Conservation (phyloP, 2,329 filamentous ascomycete species). For the Stagonosporopsis tanaceti region DNA sequence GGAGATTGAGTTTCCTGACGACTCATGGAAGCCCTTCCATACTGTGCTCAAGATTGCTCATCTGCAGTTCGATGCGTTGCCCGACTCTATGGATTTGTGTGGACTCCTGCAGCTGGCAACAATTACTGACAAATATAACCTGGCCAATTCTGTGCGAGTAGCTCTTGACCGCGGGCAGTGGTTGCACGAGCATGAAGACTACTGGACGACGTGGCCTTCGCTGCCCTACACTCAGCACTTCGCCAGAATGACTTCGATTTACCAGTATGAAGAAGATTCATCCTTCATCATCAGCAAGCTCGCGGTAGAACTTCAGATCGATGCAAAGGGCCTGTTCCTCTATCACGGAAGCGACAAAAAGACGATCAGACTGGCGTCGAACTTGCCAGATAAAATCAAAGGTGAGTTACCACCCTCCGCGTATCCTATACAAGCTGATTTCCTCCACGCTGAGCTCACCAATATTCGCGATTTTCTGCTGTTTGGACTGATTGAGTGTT, state of each 20-base stretch:
- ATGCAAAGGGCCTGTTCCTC: background rate
- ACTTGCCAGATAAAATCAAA: background rate
- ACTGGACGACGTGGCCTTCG: background rate
- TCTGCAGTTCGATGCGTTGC: background rate
- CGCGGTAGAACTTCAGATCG: background rate
- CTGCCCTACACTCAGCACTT: background rate
- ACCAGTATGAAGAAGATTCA: background rate
- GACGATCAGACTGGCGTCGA: background rate
- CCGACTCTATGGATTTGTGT: no score
- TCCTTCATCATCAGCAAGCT: background rate
- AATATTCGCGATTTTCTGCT: background rate
- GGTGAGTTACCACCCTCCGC: background rate
- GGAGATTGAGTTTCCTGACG: slow-evolving; percentile 15
- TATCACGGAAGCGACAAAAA: background rate
- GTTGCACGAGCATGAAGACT: background rate
- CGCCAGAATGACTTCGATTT: background rate
- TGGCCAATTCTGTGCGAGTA: background rate
- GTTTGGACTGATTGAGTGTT: no score
- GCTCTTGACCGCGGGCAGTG: background rate
- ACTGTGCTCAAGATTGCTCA: slow-evolving; percentile 12
- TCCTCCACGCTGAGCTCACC: background rate
- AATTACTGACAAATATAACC: slow-evolving; percentile 9
- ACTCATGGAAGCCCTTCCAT: background rate
- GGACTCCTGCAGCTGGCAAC: no score
- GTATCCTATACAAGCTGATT: background rate